These are phyloP conservation scores for Dactylorhiza incarnata DNA, from an alignment of 106 monocot species.

Conservation along the genomic window DNA sequence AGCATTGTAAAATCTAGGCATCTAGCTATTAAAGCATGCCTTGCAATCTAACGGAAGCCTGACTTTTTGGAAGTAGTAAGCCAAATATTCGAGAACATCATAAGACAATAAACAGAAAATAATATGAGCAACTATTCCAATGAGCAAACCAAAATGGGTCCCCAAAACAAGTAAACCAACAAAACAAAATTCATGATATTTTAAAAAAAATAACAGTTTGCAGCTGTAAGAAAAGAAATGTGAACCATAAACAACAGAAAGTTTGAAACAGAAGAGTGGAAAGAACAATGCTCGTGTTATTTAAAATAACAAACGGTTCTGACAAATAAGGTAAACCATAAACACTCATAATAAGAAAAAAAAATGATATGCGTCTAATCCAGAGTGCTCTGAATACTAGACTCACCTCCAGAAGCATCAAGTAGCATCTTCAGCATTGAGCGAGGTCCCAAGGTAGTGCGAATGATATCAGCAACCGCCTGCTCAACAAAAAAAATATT, in stretches of 20 bases:
- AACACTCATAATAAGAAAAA: not conserved
- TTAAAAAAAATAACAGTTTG: not conserved
- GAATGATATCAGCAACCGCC: constrained; percentile 81
- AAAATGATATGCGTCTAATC: not conserved
- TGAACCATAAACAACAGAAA: not conserved
- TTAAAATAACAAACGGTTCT: not conserved
- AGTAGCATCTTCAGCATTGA: constrained; percentile 84
- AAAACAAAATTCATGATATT: not conserved
- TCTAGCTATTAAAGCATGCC: no score
- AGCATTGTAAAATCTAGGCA: not conserved
- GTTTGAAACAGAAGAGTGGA: no score
- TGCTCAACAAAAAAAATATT: constrained; percentile 10
- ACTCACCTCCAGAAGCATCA: constrained; percentile 60
- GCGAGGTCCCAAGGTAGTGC: constrained; percentile 78
- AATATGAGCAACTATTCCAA: not conserved
- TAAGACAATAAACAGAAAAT: not conserved
- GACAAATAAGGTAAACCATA: not conserved
- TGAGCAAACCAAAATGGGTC: not conserved
- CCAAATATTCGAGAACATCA: not conserved
- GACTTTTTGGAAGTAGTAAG: no score
- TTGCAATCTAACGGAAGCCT: no score
- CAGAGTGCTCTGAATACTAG: not conserved
- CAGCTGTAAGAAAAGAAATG: not conserved
- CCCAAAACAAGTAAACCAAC: not conserved
- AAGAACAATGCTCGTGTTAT: not conserved